phyloP scores from a whole-genome alignment of 163 green algal genomes.

The Scenedesmus sp. region DNA sequence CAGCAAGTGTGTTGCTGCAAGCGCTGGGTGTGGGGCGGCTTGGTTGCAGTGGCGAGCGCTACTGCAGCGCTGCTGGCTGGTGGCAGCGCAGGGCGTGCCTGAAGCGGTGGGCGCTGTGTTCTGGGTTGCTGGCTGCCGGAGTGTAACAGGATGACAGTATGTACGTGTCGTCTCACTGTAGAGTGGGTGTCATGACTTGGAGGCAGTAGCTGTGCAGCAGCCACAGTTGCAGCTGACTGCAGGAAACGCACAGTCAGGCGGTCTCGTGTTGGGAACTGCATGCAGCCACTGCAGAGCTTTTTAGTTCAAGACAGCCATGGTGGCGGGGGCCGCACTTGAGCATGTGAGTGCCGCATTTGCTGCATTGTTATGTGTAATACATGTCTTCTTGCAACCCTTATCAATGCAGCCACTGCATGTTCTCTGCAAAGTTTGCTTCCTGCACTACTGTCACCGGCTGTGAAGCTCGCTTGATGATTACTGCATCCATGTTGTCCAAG shows the following conservation, averaged over 20 bases:
- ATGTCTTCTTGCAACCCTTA: no score
- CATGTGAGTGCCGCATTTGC: no score
- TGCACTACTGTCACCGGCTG: no score
- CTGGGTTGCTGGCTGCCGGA: neutral
- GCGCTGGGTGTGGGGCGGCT: neutral
- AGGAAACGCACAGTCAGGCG: neutral
- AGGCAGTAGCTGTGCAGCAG: neutral
- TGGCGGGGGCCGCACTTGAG: no score
- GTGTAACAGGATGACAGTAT: neutral
- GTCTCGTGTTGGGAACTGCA: no score
- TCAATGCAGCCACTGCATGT: no score
- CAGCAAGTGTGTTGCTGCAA: neutral
- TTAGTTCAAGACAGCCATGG: no score
- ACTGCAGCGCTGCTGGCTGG: slow-evolving; percentile 2
- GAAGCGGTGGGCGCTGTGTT: neutral
- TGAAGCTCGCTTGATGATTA: no score
- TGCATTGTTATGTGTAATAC: no score
- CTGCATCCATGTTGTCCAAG: no score
- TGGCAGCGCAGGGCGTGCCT: slow-evolving; percentile 1
- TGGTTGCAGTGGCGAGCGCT: neutral
- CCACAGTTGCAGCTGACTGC: neutral
- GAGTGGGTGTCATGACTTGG: neutral
- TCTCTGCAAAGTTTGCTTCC: no score
- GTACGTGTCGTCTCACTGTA: neutral
- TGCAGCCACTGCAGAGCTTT: no score